Evolutionary conservation across 495 filamentous ascomycete species (phyloP).

Genomic region (Podospora conica): DNA sequence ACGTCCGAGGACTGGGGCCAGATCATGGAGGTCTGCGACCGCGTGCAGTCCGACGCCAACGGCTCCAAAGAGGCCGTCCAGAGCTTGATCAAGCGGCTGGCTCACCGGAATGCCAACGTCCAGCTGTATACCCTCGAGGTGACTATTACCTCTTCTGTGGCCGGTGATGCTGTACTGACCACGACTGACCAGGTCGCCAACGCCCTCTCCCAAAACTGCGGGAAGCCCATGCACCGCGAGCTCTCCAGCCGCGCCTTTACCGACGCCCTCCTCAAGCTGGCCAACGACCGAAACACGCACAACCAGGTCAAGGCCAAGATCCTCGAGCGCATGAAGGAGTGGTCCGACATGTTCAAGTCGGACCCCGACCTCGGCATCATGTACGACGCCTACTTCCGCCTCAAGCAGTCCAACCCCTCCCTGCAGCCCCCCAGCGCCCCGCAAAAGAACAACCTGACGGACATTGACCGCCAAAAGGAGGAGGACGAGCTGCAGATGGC

Average conservation of each 20-base stretch:
- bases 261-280: constrained; percentile 84
- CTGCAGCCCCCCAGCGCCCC: constrained; percentile 89
- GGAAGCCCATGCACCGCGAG: constrained; percentile 84
- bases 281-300: constrained; percentile 91
- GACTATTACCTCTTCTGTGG: constrained; percentile 10
- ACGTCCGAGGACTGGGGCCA: constrained; percentile 98
- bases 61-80: constrained; percentile 88
- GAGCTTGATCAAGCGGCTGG: constrained; percentile 90
- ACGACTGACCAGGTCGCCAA: constrained; percentile 63
- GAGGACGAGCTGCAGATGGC: constrained; percentile 98
- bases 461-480: constrained; percentile 86
- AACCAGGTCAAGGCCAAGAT: constrained; percentile 96
- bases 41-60: constrained; percentile 54
- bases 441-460: constrained; percentile 83
- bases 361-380: constrained; percentile 95
- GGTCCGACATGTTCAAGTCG: constrained; percentile 87
- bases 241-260: constrained; percentile 92
- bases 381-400: constrained; percentile 86
- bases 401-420: constrained; percentile 82
- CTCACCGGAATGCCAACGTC: constrained; percentile 98
- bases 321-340: constrained; percentile 90
- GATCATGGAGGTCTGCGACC: constrained; percentile 98
- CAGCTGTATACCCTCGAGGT: constrained; percentile 97
- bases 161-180: background rate
- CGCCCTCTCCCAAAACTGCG: constrained; percentile 92